Conservation (phyloP, 495 filamentous ascomycete species). For the Aspergillus hancockii region DNA sequence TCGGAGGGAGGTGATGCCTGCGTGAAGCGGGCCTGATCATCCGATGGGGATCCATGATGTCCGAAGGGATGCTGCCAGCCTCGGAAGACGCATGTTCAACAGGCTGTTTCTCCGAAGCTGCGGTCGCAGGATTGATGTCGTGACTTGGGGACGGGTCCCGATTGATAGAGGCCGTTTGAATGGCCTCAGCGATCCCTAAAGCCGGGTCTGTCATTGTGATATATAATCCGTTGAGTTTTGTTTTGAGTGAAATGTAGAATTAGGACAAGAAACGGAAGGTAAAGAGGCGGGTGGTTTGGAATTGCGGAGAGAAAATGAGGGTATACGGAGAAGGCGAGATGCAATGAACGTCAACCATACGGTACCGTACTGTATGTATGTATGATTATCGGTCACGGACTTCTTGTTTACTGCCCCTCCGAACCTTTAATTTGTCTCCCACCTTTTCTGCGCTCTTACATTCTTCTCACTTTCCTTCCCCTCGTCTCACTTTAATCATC, state of each 20-base stretch:
- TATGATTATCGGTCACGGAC: not conserved
- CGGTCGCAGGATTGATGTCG: conserved; percentile 80
- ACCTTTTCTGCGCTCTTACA: conserved; percentile 16
- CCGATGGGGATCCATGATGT: conserved; percentile 51
- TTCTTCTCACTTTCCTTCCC: conserved; percentile 11
- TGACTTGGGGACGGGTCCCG: conserved; percentile 64
- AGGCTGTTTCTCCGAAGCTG: conserved; percentile 57
- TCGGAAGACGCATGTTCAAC: conserved; percentile 52
- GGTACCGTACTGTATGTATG: not conserved
- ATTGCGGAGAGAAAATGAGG: conserved; percentile 9
- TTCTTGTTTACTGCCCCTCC: conserved; percentile 30
- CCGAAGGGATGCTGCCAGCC: conserved; percentile 44
- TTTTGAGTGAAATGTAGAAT: too few relatives aligned
- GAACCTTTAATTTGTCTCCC: conserved; percentile 23
- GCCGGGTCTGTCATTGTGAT: conserved; percentile 48
- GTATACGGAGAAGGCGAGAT: conserved; percentile 3
- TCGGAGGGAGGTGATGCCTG: conserved; percentile 67
- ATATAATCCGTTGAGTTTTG: too few relatives aligned
- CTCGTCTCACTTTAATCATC: conserved; percentile 7
- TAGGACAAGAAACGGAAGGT: conserved; percentile 1
- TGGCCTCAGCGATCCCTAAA: conserved; percentile 67
- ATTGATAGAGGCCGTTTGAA: conserved; percentile 79
- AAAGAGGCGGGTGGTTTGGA: not conserved
- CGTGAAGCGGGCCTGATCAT: conserved; percentile 56
- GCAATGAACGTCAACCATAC: conserved; percentile 9